Evolutionary conservation across 129 eudicot species (phyloP), one percentile per base, ranked within the genome.

Genomic region (Tagetes patula): DNA sequence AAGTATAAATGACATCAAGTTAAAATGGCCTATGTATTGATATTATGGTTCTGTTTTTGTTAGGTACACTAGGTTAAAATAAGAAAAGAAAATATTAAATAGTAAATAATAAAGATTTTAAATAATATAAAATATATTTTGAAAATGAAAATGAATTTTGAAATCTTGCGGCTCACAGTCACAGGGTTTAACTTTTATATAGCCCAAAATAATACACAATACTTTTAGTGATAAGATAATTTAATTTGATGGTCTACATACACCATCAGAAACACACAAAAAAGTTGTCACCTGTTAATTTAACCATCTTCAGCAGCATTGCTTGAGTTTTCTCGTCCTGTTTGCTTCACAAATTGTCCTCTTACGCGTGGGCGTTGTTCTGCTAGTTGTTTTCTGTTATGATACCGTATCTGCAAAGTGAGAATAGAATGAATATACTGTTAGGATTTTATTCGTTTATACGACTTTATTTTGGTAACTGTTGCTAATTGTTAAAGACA

Each of bases 291-390:
- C 60, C 60, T 41, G 59, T n/a, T 60, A 71, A 46, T 53, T 54
- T 69, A 78, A 64, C 63, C 82, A 78, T 85, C 90, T 33, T 70
- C 73, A 43, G 72, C 73, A 49, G 72, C 80, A 71, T 75, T 79
- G 42, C 50, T 71, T 62, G 95, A 83, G 65, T 75, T 76, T 6
- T 85, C 86, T 0, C 53, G 39, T 32, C 77, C 80, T 7, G 67
- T 36, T 58, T 76, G 85, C 82, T 74, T 74, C 48, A 83, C 85
- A 83, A 88, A 88, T 49, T 88, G 90, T 34, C 95, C 95, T 53
- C 82, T 75, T 8, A 88, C 79, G 47, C 95, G 83, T 30, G 95
- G 88, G 73, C 95, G 60, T 75, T 80, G 80, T 65, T 87, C 96
- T 65, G 90, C 88, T 45, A 79, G 70, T 79, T 80, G 85, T 82